Evolutionary conservation across 768 basidiomycete species (phyloP).

Genomic region (Xanthoconium purpureum): DNA sequence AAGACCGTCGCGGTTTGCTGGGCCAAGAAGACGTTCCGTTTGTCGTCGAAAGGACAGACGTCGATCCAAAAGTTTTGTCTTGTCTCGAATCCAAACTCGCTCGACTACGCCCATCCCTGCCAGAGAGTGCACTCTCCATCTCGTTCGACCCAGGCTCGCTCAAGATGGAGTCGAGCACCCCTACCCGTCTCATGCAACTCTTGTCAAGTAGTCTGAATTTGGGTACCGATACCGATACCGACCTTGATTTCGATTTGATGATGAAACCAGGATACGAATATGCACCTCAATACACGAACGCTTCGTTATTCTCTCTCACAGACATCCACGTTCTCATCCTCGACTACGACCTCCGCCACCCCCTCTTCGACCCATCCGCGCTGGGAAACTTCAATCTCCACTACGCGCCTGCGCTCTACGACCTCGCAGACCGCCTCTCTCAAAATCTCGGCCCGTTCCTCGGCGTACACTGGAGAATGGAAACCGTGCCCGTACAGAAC

Average conservation of each 20-base stretch:
- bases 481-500: conserved; percentile 41
- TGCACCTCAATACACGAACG: conserved; percentile 8
- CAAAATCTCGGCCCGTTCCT: conserved; percentile 39
- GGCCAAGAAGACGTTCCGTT: background rate
- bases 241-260: conserved; percentile 4
- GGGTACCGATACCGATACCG: background rate
- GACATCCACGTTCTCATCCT: conserved; percentile 47
- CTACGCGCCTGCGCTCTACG: conserved; percentile 43
- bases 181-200: conserved; percentile 12
- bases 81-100: conserved; percentile 21
- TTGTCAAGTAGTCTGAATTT: conserved; percentile 12
- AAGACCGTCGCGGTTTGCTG: background rate
- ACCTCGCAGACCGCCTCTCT: conserved; percentile 39
- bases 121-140: conserved; percentile 7
- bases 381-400: conserved; percentile 25
- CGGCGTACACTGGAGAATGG: conserved; percentile 58
- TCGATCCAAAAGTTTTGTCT: conserved; percentile 17
- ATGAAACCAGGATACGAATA: conserved; percentile 15
- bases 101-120: conserved; percentile 8
- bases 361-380: conserved; percentile 34
- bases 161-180: conserved; percentile 7
- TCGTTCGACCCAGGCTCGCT: conserved; percentile 3
- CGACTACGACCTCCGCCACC: conserved; percentile 51
- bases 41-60: background rate
- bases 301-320: conserved; percentile 19